These are phyloP conservation scores for Teunomyces aglyptinius DNA, from an alignment of 805 yeast genomes.

Conservation along the genomic window DNA sequence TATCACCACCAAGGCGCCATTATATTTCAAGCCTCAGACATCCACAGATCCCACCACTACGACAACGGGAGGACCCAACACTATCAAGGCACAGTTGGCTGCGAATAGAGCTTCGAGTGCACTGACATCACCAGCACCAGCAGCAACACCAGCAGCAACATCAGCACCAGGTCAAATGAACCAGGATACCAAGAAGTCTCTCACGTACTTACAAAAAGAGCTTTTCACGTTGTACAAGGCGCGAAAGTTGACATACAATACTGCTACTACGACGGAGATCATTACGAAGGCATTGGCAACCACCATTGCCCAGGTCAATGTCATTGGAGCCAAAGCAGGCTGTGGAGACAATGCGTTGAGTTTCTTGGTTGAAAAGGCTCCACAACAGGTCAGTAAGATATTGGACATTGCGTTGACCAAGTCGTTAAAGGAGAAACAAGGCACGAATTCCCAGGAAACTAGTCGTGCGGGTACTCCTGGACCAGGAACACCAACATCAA, in stretches of 20 bases:
- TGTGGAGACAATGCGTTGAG: slow-evolving; percentile 76
- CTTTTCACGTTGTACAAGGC: slow-evolving; percentile 76
- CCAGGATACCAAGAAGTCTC: slow-evolving; percentile 67
- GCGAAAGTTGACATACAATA: slow-evolving; percentile 65
- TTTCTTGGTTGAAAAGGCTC: slow-evolving; percentile 75
- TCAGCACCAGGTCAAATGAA: slow-evolving; percentile 34
- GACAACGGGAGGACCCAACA: slow-evolving; percentile 12
- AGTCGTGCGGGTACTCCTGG: slow-evolving; percentile 15
- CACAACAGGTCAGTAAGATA: slow-evolving; percentile 75
- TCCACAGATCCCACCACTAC: slow-evolving; percentile 5
- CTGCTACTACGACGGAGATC: slow-evolving; percentile 78
- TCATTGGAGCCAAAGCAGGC: slow-evolving; percentile 82
- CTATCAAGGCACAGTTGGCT: slow-evolving; percentile 47
- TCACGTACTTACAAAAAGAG: slow-evolving; percentile 84
- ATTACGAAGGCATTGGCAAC: slow-evolving; percentile 89
- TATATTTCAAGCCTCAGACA: slow-evolving; percentile 31
- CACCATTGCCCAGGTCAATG: slow-evolving; percentile 87
- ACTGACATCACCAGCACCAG: slow-evolving; percentile 18
- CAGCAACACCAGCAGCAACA: slow-evolving; percentile 13
- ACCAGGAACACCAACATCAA: background rate
- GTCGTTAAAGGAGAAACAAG: slow-evolving; percentile 54
- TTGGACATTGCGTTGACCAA: slow-evolving; percentile 79
- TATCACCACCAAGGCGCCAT: slow-evolving; percentile 27
- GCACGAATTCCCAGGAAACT: slow-evolving; percentile 17
- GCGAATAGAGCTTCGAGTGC: slow-evolving; percentile 38